Percentiles rank a stretch among this genome's conserved stretches.
Evolutionary conservation across 768 basidiomycete genomes (phyloP).

Genomic region (Auriscalpium orientale): DNA sequence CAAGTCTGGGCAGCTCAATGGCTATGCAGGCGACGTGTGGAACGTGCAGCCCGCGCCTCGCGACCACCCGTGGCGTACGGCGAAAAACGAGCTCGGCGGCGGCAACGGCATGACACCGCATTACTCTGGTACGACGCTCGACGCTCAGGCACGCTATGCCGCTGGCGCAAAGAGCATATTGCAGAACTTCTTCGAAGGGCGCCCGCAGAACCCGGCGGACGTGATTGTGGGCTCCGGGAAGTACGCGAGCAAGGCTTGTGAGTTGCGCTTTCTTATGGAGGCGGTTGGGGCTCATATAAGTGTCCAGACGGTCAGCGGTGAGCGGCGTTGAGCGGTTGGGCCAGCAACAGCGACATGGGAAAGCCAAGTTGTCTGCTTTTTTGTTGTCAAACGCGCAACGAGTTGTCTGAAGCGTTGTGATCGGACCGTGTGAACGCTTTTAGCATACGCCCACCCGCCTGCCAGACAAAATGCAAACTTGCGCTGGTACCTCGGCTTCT

Average conservation of each 20-base stretch:
- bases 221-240: constrained; percentile 27
- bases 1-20: constrained; percentile 31
- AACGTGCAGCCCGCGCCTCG: constrained; percentile 32
- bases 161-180: constrained; percentile 26
- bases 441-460: no score
- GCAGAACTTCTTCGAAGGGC: constrained; percentile 21
- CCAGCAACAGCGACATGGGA: no score
- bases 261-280: not conserved
- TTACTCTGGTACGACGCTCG: constrained; percentile 34
- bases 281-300: not conserved
- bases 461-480: no score
- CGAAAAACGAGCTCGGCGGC: constrained; percentile 29
- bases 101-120: constrained; percentile 37
- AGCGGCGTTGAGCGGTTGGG: not conserved
- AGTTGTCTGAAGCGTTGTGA: no score
- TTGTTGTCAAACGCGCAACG: no score
- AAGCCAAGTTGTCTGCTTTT: no score
- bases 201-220: constrained; percentile 32
- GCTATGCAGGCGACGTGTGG: constrained; percentile 26
- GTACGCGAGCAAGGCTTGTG: constrained; percentile 2
- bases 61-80: constrained; percentile 37
- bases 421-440: no score
- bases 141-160: constrained; percentile 40
- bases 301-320: constrained; percentile 1
- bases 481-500: no score